These are phyloP conservation scores for Colletotrichum agaves DNA, from an alignment of 2,329 filamentous ascomycete species.

Conservation along the genomic window DNA sequence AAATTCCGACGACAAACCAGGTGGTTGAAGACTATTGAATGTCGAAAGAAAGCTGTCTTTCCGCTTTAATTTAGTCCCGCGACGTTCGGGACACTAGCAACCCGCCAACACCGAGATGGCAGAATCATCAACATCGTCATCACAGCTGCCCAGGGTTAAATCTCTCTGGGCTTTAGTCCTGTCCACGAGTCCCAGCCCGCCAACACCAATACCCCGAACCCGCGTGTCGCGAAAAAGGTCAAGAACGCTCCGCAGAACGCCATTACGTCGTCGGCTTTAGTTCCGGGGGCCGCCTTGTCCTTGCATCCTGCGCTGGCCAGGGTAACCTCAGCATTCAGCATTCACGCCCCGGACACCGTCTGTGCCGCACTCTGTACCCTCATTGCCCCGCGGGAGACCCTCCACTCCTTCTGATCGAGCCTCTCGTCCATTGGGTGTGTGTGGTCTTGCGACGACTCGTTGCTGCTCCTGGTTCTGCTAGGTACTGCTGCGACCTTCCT, in stretches of 20 bases:
- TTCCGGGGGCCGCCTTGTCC: conserved; percentile 17
- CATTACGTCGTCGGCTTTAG: conserved; percentile 35
- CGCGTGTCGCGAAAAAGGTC: conserved; percentile 4
- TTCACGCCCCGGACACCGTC: not conserved
- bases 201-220: not conserved
- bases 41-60: not conserved
- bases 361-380: not conserved
- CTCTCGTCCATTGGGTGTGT: not conserved
- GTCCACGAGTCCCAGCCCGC: too few species aligned
- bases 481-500: conserved; percentile 19
- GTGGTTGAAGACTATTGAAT: not conserved
- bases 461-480: too few species aligned
- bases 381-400: too few species aligned
- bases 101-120: conserved; percentile 1
- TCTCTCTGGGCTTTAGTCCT: too few species aligned
- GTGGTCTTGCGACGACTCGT: too few species aligned
- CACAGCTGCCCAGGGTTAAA: conserved; percentile 10
- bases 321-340: not conserved
- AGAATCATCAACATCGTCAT: conserved; percentile 28
- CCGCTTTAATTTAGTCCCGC: not conserved
- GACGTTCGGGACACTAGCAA: conserved; percentile 10
- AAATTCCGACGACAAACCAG: not conserved
- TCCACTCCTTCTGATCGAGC: not conserved
- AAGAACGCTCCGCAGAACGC: conserved; percentile 19
- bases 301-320: not conserved